These are phyloP conservation scores for Dactylellina parvicollis DNA, from an alignment of 2,329 filamentous ascomycete species.

Conservation along the genomic window DNA sequence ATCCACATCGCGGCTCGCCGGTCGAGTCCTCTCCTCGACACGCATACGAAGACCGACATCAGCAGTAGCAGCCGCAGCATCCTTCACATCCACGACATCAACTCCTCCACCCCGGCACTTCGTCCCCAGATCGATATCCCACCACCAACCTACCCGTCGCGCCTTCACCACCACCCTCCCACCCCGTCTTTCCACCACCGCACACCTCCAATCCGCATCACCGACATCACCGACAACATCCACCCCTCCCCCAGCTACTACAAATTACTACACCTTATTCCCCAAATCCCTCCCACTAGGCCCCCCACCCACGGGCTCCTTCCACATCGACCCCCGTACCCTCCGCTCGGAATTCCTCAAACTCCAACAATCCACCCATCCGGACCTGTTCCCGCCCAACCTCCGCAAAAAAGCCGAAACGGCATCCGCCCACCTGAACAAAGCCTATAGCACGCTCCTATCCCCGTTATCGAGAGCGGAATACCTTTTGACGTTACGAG, in stretches of 20 bases:
- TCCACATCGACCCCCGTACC: slow-evolving; percentile 74
- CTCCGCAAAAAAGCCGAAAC: slow-evolving; percentile 75
- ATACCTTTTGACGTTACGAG: slow-evolving; percentile 78
- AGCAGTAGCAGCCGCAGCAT: neutral
- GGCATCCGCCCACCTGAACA: slow-evolving; percentile 84
- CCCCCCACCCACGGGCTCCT: slow-evolving; percentile 79
- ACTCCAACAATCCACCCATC: slow-evolving; percentile 80
- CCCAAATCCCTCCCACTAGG: slow-evolving; percentile 78
- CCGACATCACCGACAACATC: neutral
- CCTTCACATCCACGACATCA: neutral
- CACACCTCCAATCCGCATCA: neutral
- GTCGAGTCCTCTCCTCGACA: no score
- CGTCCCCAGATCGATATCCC: slow-evolving; percentile 1
- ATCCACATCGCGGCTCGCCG: no score
- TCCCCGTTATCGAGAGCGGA: slow-evolving; percentile 85
- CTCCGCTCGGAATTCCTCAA: slow-evolving; percentile 86
- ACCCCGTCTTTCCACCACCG: neutral
- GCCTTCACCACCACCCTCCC: neutral
- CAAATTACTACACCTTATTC: slow-evolving; percentile 91
- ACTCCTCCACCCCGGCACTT: no score
- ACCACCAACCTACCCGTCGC: slow-evolving; percentile 15
- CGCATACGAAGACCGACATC: no score
- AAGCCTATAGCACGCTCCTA: slow-evolving; percentile 85
- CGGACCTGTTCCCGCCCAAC: slow-evolving; percentile 69
- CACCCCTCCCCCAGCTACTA: slow-evolving; percentile 61